Conservation (phyloP, 139 green algal genomes). For the Tetradesmus lagerheimii region DNA sequence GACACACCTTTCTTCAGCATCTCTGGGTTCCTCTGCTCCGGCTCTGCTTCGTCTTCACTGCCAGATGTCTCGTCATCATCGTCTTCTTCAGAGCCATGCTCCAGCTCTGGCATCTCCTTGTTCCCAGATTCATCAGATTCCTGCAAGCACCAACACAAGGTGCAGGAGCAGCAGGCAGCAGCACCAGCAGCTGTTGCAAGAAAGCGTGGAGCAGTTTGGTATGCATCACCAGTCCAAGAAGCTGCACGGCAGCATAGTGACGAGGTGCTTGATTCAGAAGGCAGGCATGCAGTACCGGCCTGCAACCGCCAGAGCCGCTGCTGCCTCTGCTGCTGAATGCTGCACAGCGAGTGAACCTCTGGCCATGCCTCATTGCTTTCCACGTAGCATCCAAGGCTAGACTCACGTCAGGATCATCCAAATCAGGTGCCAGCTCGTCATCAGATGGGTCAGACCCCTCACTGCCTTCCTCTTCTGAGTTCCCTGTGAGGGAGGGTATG, state of each 20-base stretch:
- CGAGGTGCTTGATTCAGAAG: background rate
- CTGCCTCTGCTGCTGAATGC: background rate
- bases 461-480: background rate
- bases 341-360: background rate
- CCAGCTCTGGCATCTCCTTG: background rate
- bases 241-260: background rate
- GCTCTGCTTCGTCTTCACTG: background rate
- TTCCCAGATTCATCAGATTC: background rate
- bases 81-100: background rate
- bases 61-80: background rate
- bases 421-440: background rate
- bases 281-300: background rate
- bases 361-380: background rate
- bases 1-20: background rate
- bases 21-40: background rate
- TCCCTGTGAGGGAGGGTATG: background rate
- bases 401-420: background rate
- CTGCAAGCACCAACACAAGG: background rate
- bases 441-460: background rate
- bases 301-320: background rate
- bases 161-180: background rate
- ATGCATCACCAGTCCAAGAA: background rate
- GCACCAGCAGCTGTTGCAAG: background rate
- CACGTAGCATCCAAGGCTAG: background rate
- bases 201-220: background rate